Evolutionary conservation across 768 basidiomycete species (phyloP).

Genomic region (Kwoniella mangroviensis): DNA sequence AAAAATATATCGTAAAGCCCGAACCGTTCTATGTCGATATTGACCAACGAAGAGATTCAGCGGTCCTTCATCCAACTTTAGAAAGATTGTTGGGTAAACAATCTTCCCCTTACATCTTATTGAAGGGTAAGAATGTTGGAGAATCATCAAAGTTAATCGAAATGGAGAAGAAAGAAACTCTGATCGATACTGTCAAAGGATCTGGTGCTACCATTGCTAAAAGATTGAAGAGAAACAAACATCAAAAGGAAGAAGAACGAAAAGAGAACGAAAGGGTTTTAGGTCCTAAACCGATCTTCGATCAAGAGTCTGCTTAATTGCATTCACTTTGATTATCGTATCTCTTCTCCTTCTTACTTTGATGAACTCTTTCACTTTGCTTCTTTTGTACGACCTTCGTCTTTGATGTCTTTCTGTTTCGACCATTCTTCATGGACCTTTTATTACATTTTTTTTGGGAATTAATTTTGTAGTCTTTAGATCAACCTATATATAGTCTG

Average conservation of each 20-base stretch:
- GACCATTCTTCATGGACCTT: too few species aligned
- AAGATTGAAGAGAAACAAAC: conserved; percentile 41
- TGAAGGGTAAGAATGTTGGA: conserved; percentile 22
- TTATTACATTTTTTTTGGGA: conserved; percentile 7
- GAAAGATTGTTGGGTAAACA: conserved; percentile 25
- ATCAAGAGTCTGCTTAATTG: background rate
- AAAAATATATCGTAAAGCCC: conserved; percentile 35
- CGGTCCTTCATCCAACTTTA: conserved; percentile 9
- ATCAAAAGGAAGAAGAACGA: conserved; percentile 41
- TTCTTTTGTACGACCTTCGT: background rate
- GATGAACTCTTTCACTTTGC: background rate
- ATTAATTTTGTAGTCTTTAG: conserved; percentile 17
- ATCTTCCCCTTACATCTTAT: conserved; percentile 14
- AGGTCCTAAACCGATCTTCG: conserved; percentile 27
- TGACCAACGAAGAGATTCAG: conserved; percentile 40
- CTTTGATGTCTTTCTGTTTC: too few species aligned
- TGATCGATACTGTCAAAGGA: conserved; percentile 29
- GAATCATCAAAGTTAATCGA: conserved; percentile 18
- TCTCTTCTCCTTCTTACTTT: background rate
- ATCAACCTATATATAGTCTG: conserved; percentile 5
- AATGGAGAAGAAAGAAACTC: conserved; percentile 30
- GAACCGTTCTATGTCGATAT: conserved; percentile 42
- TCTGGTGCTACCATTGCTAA: conserved; percentile 31
- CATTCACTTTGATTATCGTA: background rate
- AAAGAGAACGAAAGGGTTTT: conserved; percentile 44